Evolutionary conservation across 1,139 yeast genomes (phyloP), one percentile per base, ranked within the genome.

Genomic region (Blastobotrys proliferans): DNA sequence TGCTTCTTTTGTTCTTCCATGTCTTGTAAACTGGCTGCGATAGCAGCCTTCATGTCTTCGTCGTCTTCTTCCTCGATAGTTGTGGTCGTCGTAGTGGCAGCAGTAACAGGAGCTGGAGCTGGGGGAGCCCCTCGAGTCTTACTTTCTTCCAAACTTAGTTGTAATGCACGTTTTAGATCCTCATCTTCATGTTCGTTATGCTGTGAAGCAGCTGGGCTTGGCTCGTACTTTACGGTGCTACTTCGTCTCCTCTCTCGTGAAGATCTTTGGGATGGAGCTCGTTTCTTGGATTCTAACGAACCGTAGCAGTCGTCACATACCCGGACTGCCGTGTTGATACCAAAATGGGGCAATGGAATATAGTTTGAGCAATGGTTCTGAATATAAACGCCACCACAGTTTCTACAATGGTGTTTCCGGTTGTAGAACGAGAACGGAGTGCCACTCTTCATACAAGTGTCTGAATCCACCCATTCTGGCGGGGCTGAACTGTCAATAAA

Each of bases 391-490:
- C 97, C 97, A 20, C 99, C 99, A 66, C 99, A 92, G 41, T 95
- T 84, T 44, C 98, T 74, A 61, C 98, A 92, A 64, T 92, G 98
- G 62, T 92, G 99, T 60, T 92, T 88, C 56, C 99, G 73, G 61
- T 86, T 88, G 51, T 90, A 70, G 63, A 90, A 76, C 1, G 94
- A 73, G 57, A 92, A 92, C 11, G 82, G 69, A 28, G 74, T 78
- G 43, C 94, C 88, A 56, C 97, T 87, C 47, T 86, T 80, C 97
- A 94, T 90, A 62, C 99, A 92, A 10, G 86, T 87, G 56, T 88
- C 95, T 14, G 88, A 82, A 58, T 94, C 98, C 19, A 85, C 81
- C 99, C 99, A 92, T 56, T 90, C 97, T 0, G 98, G 98, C 2
- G 99, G 97, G 4, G 92, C 90, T 49, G 81, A 84, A 1, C 96